Evolutionary conservation across 768 basidiomycete species (phyloP).

Genomic region (Naganishia vishniacii): DNA sequence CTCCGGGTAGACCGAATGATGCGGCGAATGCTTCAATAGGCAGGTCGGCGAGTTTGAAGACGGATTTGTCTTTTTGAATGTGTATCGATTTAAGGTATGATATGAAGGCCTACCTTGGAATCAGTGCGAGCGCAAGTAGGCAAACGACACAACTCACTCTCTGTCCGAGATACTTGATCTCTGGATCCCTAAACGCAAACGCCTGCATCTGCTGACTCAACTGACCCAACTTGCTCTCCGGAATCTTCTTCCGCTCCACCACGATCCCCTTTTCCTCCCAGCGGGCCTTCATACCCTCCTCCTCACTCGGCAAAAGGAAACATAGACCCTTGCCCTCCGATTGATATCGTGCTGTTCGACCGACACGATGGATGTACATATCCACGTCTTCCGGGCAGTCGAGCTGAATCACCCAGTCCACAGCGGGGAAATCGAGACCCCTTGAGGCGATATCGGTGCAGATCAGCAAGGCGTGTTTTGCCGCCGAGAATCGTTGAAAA

Average conservation of each 20-base stretch:
- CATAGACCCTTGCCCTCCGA: conserved; percentile 79
- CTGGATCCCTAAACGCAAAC: conserved; percentile 87
- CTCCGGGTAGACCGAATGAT: conserved; percentile 84
- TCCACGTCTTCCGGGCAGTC: conserved; percentile 97
- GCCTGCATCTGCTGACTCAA: conserved; percentile 85
- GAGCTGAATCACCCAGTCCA: conserved; percentile 94
- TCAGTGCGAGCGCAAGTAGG: not conserved
- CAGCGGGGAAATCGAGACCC: conserved; percentile 89
- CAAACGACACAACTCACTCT: conserved; percentile 56
- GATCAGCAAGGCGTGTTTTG: conserved; percentile 77
- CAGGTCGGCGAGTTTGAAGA: conserved; percentile 79
- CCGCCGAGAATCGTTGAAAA: conserved; percentile 75
- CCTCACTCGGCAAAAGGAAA: conserved; percentile 81
- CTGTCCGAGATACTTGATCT: conserved; percentile 95
- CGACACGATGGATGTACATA: conserved; percentile 95
- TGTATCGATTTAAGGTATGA: conserved; percentile 90
- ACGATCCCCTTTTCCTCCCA: conserved; percentile 69
- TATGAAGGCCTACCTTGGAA: conserved; percentile 68
- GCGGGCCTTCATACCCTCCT: conserved; percentile 75
- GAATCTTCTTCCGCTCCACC: conserved; percentile 71
- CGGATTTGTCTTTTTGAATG: conserved; percentile 85
- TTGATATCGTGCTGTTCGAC: conserved; percentile 88
- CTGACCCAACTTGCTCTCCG: conserved; percentile 74
- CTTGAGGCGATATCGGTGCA: conserved; percentile 95
- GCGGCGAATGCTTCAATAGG: conserved; percentile 80